These are phyloP conservation scores for Nevesoporus exiguus DNA, from an alignment of 768 basidiomycete genomes.

Conservation along the genomic window DNA sequence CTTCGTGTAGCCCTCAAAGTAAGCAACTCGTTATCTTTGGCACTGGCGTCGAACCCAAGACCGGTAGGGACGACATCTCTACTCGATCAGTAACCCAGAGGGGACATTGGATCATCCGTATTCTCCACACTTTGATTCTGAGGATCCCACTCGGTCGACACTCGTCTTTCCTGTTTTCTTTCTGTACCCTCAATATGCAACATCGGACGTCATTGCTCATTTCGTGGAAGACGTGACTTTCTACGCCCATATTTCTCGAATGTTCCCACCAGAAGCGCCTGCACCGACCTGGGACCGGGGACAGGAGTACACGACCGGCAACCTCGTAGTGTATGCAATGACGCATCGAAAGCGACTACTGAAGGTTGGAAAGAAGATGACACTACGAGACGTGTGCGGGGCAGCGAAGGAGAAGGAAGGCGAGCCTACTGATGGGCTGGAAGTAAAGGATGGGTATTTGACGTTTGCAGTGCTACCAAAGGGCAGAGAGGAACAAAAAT, in stretches of 20 bases:
- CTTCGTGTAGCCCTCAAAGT: slow-evolving; percentile 66
- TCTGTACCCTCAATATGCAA: slow-evolving; percentile 87
- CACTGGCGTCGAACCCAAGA: slow-evolving; percentile 2
- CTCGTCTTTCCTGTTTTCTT: slow-evolving; percentile 88
- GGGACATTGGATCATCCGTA: slow-evolving; percentile 52
- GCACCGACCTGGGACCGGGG: slow-evolving; percentile 75
- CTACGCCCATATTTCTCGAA: slow-evolving; percentile 65
- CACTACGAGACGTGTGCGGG: slow-evolving; percentile 69
- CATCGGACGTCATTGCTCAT: slow-evolving; percentile 82
- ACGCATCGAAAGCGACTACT: slow-evolving; percentile 73
- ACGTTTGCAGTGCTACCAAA: slow-evolving; percentile 77
- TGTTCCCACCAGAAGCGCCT: slow-evolving; percentile 75
- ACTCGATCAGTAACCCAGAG: slow-evolving; percentile 50
- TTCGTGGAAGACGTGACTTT: slow-evolving; percentile 88
- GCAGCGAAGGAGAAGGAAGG: slow-evolving; percentile 59
- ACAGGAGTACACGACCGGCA: slow-evolving; percentile 59
- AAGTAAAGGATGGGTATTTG: slow-evolving; percentile 78
- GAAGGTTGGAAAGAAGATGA: slow-evolving; percentile 91
- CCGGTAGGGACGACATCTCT: slow-evolving; percentile 69
- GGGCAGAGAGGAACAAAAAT: slow-evolving; percentile 72
- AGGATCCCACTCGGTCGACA: slow-evolving; percentile 54
- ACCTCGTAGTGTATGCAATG: slow-evolving; percentile 79
- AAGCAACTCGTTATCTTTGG: slow-evolving; percentile 22
- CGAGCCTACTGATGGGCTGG: slow-evolving; percentile 70
- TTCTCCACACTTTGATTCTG: slow-evolving; percentile 61